phyloP scores from a whole-genome alignment of 139 green algal genomes.

The Chlorella sp. region DNA sequence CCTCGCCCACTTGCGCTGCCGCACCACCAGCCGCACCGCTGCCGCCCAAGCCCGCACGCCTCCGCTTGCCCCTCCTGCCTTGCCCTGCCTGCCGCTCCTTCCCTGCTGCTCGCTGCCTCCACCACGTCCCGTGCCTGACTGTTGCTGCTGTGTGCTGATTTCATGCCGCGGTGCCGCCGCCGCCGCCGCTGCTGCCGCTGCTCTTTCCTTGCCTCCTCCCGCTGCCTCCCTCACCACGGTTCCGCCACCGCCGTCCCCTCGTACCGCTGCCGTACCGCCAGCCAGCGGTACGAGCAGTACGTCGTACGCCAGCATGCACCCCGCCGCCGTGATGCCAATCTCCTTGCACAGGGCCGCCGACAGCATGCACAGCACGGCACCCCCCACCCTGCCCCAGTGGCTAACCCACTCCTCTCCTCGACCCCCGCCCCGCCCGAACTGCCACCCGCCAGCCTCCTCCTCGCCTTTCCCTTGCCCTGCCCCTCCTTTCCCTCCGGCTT shows the following conservation, averaged over 20 bases:
- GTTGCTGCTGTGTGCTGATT: too few species aligned
- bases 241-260: too few species aligned
- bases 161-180: too few species aligned
- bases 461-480: background rate
- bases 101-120: too few species aligned
- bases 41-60: too few species aligned
- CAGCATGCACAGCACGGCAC: conserved; percentile 29
- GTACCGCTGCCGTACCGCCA: background rate
- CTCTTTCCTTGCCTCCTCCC: too few species aligned
- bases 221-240: too few species aligned
- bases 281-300: conserved; percentile 27
- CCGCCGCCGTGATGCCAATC: conserved; percentile 69
- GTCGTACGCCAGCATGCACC: conserved; percentile 54
- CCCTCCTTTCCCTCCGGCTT: background rate
- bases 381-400: conserved; percentile 41
- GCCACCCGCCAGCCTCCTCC: background rate
- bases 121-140: too few species aligned
- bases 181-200: too few species aligned
- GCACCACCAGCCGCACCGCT: background rate
- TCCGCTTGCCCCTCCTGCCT: too few species aligned
- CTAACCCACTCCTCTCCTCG: background rate
- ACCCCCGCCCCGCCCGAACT: background rate
- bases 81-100: too few species aligned
- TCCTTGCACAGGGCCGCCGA: conserved; percentile 66
- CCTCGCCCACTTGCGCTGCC: conserved; percentile 27